phyloP scores from a whole-genome alignment of 805 yeast species.

The Teunomyces kruisii region DNA sequence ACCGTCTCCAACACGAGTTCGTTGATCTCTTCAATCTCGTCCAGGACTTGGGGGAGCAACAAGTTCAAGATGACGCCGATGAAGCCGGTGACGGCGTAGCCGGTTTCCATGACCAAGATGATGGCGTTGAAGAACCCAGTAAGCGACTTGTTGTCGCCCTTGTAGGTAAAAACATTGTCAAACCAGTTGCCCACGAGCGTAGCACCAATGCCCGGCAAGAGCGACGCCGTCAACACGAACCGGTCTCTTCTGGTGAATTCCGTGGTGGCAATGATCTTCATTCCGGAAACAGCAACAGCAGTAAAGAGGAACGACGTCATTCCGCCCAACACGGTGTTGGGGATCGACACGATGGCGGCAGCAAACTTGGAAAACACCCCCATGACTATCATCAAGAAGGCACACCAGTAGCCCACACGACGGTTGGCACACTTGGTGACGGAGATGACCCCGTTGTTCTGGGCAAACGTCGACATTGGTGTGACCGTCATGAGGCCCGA shows the following conservation, averaged over 20 bases:
- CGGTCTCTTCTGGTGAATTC: slow-evolving; percentile 73
- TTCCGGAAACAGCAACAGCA: slow-evolving; percentile 74
- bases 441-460: slow-evolving; percentile 92
- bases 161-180: slow-evolving; percentile 59
- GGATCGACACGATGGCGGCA: slow-evolving; percentile 72
- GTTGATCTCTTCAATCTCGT: slow-evolving; percentile 47
- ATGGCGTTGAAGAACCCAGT: slow-evolving; percentile 69
- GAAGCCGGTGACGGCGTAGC: slow-evolving; percentile 70
- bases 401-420: slow-evolving; percentile 76
- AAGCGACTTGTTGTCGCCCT: slow-evolving; percentile 56
- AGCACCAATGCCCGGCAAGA: slow-evolving; percentile 68
- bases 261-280: slow-evolving; percentile 60
- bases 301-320: slow-evolving; percentile 79
- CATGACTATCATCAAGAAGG: slow-evolving; percentile 78
- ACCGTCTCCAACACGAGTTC: slow-evolving; percentile 45
- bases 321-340: slow-evolving; percentile 75
- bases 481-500: slow-evolving; percentile 80
- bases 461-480: slow-evolving; percentile 93
- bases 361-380: slow-evolving; percentile 66
- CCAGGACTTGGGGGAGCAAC: slow-evolving; percentile 58
- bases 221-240: slow-evolving; percentile 64
- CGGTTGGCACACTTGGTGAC: slow-evolving; percentile 90
- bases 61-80: slow-evolving; percentile 61
- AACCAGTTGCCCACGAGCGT: slow-evolving; percentile 68
- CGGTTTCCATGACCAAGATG: slow-evolving; percentile 67